Conservation (phyloP, 2,329 filamentous ascomycete species). For the Sporothrix humicola region DNA sequence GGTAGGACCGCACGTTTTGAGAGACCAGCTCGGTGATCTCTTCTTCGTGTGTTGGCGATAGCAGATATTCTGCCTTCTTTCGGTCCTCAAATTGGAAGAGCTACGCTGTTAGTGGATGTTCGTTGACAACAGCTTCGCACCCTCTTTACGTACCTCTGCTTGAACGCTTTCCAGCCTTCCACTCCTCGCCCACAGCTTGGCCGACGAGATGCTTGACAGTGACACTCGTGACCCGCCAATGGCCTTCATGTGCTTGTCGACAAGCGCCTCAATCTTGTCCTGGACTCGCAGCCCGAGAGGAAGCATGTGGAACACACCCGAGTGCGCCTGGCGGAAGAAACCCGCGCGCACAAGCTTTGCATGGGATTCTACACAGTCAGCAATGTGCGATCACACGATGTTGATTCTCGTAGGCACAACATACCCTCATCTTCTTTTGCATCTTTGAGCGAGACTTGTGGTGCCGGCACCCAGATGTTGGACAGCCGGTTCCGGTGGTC, state of each 20-base stretch:
- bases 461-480: conserved; percentile 78
- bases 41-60: conserved; percentile 95
- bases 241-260: conserved; percentile 86
- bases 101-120: no score
- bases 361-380: conserved; percentile 61
- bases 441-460: conserved; percentile 60
- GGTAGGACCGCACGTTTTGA: conserved; percentile 77
- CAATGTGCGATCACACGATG: no score
- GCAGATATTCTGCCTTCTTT: conserved; percentile 73
- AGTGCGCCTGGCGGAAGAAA: conserved; percentile 77
- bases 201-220: conserved; percentile 83
- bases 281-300: conserved; percentile 87
- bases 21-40: conserved; percentile 87
- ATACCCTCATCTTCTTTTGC: conserved; percentile 60
- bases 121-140: no score
- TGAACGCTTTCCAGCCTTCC: conserved; percentile 75
- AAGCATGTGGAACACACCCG: conserved; percentile 90
- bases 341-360: conserved; percentile 72
- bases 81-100: conserved; percentile 82
- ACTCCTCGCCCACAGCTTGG: conserved; percentile 81
- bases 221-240: conserved; percentile 83
- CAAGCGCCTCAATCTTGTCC: conserved; percentile 80
- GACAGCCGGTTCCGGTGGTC: conserved; percentile 61
- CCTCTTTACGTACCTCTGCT: no score
- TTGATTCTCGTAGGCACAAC: conserved; percentile 34